Evolutionary conservation across 495 filamentous ascomycete genomes (phyloP).

Genomic region (Hypoxylon intermedium): DNA sequence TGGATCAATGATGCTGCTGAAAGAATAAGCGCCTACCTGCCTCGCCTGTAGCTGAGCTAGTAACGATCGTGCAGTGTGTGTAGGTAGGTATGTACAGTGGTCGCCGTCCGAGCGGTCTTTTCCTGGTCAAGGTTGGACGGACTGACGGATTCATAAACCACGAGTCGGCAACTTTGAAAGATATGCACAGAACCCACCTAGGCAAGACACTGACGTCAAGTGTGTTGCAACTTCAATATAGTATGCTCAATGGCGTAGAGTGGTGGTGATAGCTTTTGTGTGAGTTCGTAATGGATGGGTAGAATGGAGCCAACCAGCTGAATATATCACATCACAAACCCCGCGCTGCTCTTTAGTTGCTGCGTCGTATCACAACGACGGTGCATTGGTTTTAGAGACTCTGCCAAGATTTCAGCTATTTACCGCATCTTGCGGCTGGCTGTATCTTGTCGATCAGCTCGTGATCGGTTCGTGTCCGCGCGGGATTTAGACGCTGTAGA

Average conservation of each 20-base stretch:
- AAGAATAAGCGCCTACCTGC: not conserved
- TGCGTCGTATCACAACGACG: not conserved
- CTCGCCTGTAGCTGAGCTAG: not conserved
- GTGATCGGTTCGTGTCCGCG: too few relatives aligned
- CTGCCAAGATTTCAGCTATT: slow-evolving; percentile 6
- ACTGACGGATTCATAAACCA: not conserved
- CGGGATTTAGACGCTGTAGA: not conserved
- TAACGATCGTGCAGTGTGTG: too few relatives aligned
- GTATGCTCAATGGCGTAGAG: slow-evolving; percentile 33
- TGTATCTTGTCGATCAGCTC: slow-evolving; percentile 18
- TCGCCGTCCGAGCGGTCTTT: not conserved
- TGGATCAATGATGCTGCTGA: not conserved
- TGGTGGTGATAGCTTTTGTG: slow-evolving; percentile 12
- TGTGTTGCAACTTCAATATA: not conserved
- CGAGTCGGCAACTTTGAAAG: not conserved
- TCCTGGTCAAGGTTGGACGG: not conserved
- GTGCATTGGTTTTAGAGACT: too few relatives aligned
- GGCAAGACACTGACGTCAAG: slow-evolving; percentile 35
- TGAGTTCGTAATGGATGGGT: not conserved
- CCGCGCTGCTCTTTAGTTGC: slow-evolving; percentile 14
- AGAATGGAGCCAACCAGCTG: not conserved
- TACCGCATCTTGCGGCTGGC: slow-evolving; percentile 24
- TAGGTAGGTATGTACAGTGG: too few relatives aligned
- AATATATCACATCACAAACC: slow-evolving; percentile 21
- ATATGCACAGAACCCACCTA: slow-evolving; percentile 18